Base-by-base conservation (phyloP, 75 land plant species). In the Picea glauca region DNA sequence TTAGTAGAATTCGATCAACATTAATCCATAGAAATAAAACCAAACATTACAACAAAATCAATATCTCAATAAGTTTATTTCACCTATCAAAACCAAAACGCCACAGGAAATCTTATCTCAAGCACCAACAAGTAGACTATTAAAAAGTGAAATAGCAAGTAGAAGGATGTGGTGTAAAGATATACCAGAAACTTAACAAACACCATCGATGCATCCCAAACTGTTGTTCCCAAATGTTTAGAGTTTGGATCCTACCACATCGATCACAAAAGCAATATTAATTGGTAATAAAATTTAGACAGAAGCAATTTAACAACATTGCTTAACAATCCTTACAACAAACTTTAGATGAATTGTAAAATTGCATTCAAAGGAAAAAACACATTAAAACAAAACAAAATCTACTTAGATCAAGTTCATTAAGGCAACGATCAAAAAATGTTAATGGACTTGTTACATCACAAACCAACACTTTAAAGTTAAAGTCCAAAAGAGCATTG, bases 191-290 rank as follows among this genome's bases (percentile, higher is more conserved):
- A 96, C 76, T 96, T 96, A 43, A 80, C 92, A 76, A 96, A 90
- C 21, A 96, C 99, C 85, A 96, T 80, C 13, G 99, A 96, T 67
- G 99, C 90, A 82, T 96, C 99, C 99, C 99, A 96, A 14, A 96
- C 93, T 43, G 99, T 96, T 20, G 99, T 94, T 38, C 99, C 99
- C 21, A 90, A 82, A 85, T 96, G 99, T 80, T 92, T 92, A 1
- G 99, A 96, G 74, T 96, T 96, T 11, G 99, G 99, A 80, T 96
- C 94, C 99, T 96, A 80, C 59, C 20, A 81, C 30, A 81, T 58
- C 13, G 64, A 38, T 57, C 43, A 57, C 26, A 40, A 72, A 23
- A 64, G 12, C 20, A 58, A 23, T 17, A 38, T 21, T 23, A 21
- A 38, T 80, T 14, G 9, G 15, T 46, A 68, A 43, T 40, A 50